Percentiles rank a stretch among this genome's conserved stretches.
phyloP scores from a whole-genome alignment of 2,329 filamentous ascomycete species.

The Beauveria sp. region DNA sequence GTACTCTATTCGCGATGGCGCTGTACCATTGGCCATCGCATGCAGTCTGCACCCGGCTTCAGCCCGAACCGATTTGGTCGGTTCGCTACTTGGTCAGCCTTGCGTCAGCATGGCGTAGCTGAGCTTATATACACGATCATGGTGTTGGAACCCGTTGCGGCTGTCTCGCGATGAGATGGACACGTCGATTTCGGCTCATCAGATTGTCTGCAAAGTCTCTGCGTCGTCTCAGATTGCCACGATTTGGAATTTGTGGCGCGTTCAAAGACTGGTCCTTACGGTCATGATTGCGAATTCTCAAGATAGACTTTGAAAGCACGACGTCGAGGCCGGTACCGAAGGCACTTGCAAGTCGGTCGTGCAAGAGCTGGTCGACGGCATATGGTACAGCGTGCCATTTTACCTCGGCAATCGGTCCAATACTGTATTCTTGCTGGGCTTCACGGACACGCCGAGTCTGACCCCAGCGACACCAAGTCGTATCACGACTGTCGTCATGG shows the following conservation, averaged over 20 bases:
- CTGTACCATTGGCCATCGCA: not conserved
- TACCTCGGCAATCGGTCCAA: not conserved
- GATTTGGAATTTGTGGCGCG: conserved; percentile 4
- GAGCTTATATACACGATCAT: not conserved
- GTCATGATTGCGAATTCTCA: not conserved
- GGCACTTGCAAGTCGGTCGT: not conserved
- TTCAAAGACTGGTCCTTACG: not conserved
- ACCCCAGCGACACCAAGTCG: not conserved
- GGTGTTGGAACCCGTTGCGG: not conserved
- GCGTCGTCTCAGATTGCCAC: conserved; percentile 1
- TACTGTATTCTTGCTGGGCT: not conserved
- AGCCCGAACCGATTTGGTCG: not conserved
- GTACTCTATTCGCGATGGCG: not conserved
- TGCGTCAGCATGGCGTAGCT: not conserved
- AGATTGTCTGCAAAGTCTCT: not conserved
- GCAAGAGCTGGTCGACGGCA: not conserved
- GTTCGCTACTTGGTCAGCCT: not conserved
- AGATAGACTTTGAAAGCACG: not conserved
- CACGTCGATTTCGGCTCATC: not conserved
- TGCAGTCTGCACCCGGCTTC: not conserved
- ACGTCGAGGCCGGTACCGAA: not conserved
- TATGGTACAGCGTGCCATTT: conserved; percentile 5
- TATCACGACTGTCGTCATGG: not conserved
- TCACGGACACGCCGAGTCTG: not conserved
- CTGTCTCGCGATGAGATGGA: not conserved